Evolutionary conservation across 108 stramenopile genomes (phyloP), one percentile per base, ranked within the genome.

Genomic region (Fistulifera pelliculosa): DNA sequence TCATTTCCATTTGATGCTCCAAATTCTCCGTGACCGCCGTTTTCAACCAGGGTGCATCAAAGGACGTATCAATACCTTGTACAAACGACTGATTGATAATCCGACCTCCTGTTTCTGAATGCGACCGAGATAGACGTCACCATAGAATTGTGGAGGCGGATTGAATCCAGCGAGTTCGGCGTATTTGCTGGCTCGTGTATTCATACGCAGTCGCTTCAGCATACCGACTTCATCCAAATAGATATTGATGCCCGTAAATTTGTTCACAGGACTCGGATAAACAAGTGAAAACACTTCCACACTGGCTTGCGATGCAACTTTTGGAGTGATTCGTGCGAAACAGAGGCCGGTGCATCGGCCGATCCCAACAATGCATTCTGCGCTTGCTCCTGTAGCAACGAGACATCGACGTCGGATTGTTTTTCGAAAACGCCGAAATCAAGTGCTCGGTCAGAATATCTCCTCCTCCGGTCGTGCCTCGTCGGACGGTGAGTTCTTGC

Each of bases 161-260:
- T 80, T 49, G 53, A 66, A 87, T 0, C 89, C 89, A 59, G 77
- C 80, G 26, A 56, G 47, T 1, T 41, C 42, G 0, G 83, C 83
- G 17, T 79, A 65, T 14, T 66, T 41, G 1, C 68, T 65, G 2
- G 83, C 85, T 49, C 89, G 60, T 4, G 24, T 45, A 40, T 90
- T 90, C 26, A 55, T 38, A 8, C 83, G 80, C 16, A 90, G 57
- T 31, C 76, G 68, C 44, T 91, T 91, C 45, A 91, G 43, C 73
- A 91, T 68, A 2, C 89, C 89, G 5, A 87, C 81, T 56, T 91
- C 89, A 60, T 91, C 89, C 17, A 91, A 52, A 51, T 91, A 91
- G 13, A 91, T 73, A 45, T 83, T 71, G 13, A 87, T 81, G 2
- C 76, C 78, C 19, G 61, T 54, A 60, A 65, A 75, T 0, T 63